A percentile compares a stretch with the other conserved stretches of the same genome.
phyloP scores from a whole-genome alignment of 164 flowering plant species.

The Sedum album region DNA sequence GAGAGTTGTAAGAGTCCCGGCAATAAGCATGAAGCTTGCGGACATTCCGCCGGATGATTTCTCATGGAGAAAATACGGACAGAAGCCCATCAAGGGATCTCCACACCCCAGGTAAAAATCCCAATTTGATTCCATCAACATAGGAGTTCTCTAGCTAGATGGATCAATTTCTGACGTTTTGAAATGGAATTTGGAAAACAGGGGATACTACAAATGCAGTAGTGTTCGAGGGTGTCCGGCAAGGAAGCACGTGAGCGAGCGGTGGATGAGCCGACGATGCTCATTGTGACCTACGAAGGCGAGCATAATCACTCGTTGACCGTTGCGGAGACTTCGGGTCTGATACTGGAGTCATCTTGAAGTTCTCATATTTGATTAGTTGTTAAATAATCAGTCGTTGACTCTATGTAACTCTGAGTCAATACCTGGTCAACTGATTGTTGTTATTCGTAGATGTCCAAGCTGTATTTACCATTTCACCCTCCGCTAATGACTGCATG shows the following conservation, averaged over 20 bases:
- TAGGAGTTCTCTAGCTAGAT: no score
- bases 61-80: slow-evolving; percentile 97
- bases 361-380: background rate
- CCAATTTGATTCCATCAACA: no score
- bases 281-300: slow-evolving; percentile 86
- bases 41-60: slow-evolving; percentile 93
- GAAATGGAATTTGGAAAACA: slow-evolving; percentile 14
- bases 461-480: background rate
- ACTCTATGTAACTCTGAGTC: no score
- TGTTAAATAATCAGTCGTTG: background rate
- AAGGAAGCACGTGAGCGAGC: slow-evolving; percentile 85
- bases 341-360: slow-evolving; percentile 63
- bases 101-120: slow-evolving; percentile 77
- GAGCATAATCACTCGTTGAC: slow-evolving; percentile 71
- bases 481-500: background rate
- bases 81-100: slow-evolving; percentile 93
- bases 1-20: slow-evolving; percentile 74
- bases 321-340: slow-evolving; percentile 37
- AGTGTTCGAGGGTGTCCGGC: slow-evolving; percentile 91
- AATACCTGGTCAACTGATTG: background rate
- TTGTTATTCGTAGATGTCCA: background rate
- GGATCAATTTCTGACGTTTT: no score
- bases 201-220: slow-evolving; percentile 96
- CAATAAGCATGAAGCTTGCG: slow-evolving; percentile 81
- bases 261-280: slow-evolving; percentile 70